These are phyloP conservation scores for Colletotrichum coccodes DNA, from an alignment of 2,329 filamentous ascomycete genomes.

Conservation along the genomic window DNA sequence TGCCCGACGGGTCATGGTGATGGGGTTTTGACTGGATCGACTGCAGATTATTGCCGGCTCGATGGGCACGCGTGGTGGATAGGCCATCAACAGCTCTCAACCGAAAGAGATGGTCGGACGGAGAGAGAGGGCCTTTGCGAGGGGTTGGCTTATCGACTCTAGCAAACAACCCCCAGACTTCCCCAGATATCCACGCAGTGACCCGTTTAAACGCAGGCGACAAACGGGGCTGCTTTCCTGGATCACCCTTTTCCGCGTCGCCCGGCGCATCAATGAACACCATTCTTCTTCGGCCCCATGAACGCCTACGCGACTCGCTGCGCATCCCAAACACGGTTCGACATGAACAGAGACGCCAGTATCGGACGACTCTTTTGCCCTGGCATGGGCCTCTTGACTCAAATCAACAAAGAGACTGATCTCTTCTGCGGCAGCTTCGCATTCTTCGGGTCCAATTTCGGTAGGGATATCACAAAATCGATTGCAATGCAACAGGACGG, in stretches of 20 bases:
- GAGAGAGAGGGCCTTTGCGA: not conserved
- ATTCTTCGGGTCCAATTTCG: constrained; percentile 9
- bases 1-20: not conserved
- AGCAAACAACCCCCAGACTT: not conserved
- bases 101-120: not conserved
- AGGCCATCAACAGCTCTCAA: not conserved
- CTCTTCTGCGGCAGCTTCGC: not conserved
- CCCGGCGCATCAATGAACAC: not conserved
- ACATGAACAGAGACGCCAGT: not conserved
- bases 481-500: not conserved
- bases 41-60: not conserved
- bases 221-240: not conserved
- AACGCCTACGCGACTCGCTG: too few species aligned
- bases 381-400: too few species aligned
- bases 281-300: too few species aligned
- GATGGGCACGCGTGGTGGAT: too few species aligned
- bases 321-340: not conserved
- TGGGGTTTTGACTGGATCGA: not conserved
- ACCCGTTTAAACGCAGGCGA: not conserved
- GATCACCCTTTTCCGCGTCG: not conserved
- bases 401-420: not conserved
- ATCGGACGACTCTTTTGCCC: not conserved
- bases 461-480: not conserved
- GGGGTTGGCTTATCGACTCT: not conserved
- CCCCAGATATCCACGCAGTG: not conserved